A percentile compares a stretch with the other conserved stretches of the same genome.
These are phyloP conservation scores for Waltergamsia citrina DNA, from an alignment of 2,329 filamentous ascomycete species.

Conservation along the genomic window DNA sequence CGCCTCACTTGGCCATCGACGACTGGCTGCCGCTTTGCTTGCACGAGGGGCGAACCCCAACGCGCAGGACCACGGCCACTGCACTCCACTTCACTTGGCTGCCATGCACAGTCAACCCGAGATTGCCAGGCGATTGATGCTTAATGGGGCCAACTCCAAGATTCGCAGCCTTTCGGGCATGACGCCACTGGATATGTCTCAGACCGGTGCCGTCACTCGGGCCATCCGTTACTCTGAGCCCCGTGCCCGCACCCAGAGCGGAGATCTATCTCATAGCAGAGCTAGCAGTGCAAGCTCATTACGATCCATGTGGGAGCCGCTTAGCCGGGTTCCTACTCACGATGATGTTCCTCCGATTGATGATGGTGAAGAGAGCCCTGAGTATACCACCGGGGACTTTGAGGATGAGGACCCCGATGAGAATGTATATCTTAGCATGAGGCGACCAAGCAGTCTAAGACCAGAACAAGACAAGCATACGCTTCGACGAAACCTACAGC, in stretches of 20 bases:
- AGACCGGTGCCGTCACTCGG: conserved; percentile 52
- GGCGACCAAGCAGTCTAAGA: conserved; percentile 17
- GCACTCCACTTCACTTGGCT: conserved; percentile 74
- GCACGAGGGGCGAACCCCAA: conserved; percentile 71
- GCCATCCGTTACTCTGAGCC: conserved; percentile 53
- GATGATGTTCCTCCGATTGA: conserved; percentile 27
- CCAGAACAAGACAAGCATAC: conserved; percentile 25
- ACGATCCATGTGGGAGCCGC: conserved; percentile 53
- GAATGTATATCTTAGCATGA: conserved; percentile 24
- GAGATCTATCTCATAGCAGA: conserved; percentile 48
- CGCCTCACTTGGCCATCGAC: conserved; percentile 63
- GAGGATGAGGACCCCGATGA: conserved; percentile 30
- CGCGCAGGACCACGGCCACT: conserved; percentile 66
- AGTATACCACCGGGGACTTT: conserved; percentile 35
- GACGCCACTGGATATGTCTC: conserved; percentile 61
- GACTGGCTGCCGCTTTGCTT: conserved; percentile 68
- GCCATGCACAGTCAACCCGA: conserved; percentile 66
- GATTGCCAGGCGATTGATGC: conserved; percentile 66
- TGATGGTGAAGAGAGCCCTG: conserved; percentile 29
- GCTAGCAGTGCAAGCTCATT: conserved; percentile 60
- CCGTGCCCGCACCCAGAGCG: conserved; percentile 58
- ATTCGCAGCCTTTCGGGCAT: conserved; percentile 62
- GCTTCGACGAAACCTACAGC: background rate
- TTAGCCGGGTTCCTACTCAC: conserved; percentile 20
- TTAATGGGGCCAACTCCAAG: conserved; percentile 62